A percentile compares a stretch with the other conserved stretches of the same genome.
Evolutionary conservation across 495 filamentous ascomycete species (phyloP).

Genomic region (Echria macrotheca): DNA sequence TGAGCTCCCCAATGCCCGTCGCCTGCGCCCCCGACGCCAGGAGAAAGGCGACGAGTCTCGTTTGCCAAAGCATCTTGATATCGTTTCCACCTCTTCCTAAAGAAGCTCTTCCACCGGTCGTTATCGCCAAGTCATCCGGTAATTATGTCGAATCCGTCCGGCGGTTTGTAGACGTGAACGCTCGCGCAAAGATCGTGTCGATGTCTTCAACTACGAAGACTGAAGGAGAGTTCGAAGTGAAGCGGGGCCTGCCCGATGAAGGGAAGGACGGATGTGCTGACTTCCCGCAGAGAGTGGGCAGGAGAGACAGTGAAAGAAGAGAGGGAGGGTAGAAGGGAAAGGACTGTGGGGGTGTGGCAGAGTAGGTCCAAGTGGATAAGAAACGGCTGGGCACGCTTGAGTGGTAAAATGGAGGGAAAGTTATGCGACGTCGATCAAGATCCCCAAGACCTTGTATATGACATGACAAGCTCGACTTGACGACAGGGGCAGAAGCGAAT

Average conservation of each 20-base stretch:
- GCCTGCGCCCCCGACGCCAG: constrained; percentile 26
- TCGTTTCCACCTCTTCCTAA: constrained; percentile 14
- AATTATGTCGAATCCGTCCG: constrained; percentile 16
- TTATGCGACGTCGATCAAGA: constrained; percentile 28
- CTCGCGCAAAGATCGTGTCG: too few species aligned
- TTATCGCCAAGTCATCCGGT: constrained; percentile 4
- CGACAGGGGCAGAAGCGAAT: constrained; percentile 2
- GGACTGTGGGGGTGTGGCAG: constrained; percentile 10
- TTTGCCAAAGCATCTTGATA: constrained; percentile 27
- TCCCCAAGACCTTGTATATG: constrained; percentile 20
- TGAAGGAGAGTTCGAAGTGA: constrained; percentile 18
- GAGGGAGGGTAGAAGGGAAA: constrained; percentile 12
- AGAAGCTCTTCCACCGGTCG: not conserved
- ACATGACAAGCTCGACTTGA: constrained; percentile 10
- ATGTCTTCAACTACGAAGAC: too few species aligned
- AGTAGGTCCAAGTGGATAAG: constrained; percentile 20
- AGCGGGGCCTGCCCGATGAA: constrained; percentile 27
- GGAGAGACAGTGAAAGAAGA: constrained; percentile 13
- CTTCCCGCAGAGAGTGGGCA: constrained; percentile 14
- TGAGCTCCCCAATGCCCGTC: constrained; percentile 16
- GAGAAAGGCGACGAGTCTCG: constrained; percentile 21
- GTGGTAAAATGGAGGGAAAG: constrained; percentile 8
- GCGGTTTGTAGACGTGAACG: constrained; percentile 20
- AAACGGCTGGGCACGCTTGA: constrained; percentile 8
- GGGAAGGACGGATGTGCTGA: constrained; percentile 19